Evolutionary conservation across 768 basidiomycete species (phyloP).

Genomic region (Suillus hirtellus): DNA sequence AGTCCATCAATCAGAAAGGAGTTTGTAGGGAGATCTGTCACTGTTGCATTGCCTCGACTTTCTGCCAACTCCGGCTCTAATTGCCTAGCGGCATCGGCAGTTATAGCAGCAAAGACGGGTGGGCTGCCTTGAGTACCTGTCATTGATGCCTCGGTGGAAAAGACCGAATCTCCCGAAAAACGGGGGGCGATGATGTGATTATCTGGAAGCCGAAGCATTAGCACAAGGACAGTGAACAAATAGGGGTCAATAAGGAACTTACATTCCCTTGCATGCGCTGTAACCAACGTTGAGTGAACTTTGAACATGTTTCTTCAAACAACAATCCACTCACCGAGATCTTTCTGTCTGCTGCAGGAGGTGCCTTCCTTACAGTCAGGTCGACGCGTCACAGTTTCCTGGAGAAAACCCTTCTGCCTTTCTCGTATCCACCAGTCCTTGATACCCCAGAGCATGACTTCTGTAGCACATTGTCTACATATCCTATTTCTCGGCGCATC

Average conservation of each 20-base stretch:
- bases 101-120: not conserved
- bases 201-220: constrained; percentile 28
- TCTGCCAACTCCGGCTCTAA: not conserved
- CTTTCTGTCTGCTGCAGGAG: constrained; percentile 60
- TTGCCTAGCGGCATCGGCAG: not conserved
- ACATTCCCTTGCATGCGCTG: constrained; percentile 81
- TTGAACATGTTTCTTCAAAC: constrained; percentile 5
- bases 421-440: constrained; percentile 85
- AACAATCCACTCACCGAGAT: constrained; percentile 51
- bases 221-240: constrained; percentile 9
- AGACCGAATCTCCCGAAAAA: not conserved
- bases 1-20: constrained; percentile 4
- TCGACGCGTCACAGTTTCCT: constrained; percentile 53
- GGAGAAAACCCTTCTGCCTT: constrained; percentile 66
- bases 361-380: constrained; percentile 70
- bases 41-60: constrained; percentile 6
- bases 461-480: constrained; percentile 73
- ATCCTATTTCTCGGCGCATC: constrained; percentile 59
- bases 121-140: not conserved
- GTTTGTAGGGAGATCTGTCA: constrained; percentile 1
- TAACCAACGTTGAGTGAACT: constrained; percentile 10
- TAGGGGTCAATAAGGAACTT: constrained; percentile 28
- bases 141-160: not conserved
- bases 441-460: constrained; percentile 74
- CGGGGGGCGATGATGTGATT: constrained; percentile 38